These are phyloP conservation scores for Gymnopus androsaceus DNA, from an alignment of 1,284 basidiomycete species.

Conservation along the genomic window DNA sequence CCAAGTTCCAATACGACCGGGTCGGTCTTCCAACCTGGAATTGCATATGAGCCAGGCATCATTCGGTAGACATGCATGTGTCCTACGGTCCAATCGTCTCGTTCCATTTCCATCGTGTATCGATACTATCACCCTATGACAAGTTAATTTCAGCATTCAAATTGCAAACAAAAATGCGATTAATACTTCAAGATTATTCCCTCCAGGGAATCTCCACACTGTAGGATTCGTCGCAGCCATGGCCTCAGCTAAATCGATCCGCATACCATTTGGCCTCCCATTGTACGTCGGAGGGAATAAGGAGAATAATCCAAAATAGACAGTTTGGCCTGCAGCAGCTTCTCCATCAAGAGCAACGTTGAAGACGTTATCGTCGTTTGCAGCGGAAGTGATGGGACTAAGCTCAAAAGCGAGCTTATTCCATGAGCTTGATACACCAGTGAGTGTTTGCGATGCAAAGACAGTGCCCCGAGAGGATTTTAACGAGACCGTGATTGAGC, in stretches of 20 bases:
- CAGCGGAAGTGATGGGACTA: conserved; percentile 29
- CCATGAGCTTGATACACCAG: conserved; percentile 31
- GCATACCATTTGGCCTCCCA: conserved; percentile 38
- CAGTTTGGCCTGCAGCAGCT: conserved; percentile 32
- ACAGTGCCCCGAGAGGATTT: conserved; percentile 33
- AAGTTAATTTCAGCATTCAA: neutral
- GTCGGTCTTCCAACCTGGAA: conserved; percentile 34
- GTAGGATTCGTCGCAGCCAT: conserved; percentile 33
- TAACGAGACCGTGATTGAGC: conserved; percentile 33
- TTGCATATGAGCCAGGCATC: neutral
- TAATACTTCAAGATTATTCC: conserved; percentile 37
- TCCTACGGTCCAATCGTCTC: conserved; percentile 37
- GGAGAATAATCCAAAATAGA: conserved; percentile 39
- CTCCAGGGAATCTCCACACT: conserved; percentile 43
- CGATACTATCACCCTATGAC: conserved; percentile 30
- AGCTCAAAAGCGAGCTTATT: conserved; percentile 36
- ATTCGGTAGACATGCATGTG: neutral
- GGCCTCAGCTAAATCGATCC: conserved; percentile 41
- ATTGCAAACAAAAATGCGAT: neutral
- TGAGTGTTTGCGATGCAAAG: conserved; percentile 28
- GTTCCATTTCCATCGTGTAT: conserved; percentile 43
- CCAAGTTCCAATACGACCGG: conserved; percentile 37
- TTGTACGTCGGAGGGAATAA: conserved; percentile 43
- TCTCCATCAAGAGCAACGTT: conserved; percentile 33
- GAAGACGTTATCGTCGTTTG: conserved; percentile 37